Conservation (phyloP, 805 yeast genomes). For the Cyberlindnera suaveolens region DNA sequence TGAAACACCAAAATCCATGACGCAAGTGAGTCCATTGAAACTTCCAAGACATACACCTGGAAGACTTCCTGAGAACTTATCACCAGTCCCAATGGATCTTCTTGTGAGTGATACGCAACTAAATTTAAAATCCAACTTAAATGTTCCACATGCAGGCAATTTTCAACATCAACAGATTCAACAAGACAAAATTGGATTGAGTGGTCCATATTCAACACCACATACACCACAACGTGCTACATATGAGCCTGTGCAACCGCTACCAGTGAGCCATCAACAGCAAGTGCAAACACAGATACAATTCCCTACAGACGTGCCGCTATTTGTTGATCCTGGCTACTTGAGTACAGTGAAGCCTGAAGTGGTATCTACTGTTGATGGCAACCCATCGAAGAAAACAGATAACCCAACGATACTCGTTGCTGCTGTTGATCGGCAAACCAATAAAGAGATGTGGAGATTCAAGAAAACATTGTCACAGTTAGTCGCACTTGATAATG, state of each 20-base stretch:
- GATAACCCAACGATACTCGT: constrained; percentile 60
- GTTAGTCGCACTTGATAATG: constrained; percentile 54
- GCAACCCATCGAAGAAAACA: constrained; percentile 33
- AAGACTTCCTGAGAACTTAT: too few species aligned
- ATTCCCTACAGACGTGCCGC: constrained; percentile 32
- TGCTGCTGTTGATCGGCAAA: constrained; percentile 54
- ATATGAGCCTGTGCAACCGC: neutral
- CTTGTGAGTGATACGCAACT: constrained; percentile 1
- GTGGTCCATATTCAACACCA: constrained; percentile 1
- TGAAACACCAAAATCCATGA: constrained; percentile 2
- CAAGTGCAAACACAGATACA: neutral
- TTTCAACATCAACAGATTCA: constrained; percentile 8
- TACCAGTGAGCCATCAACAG: neutral
- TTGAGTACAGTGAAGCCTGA: constrained; percentile 43
- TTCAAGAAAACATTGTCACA: constrained; percentile 59
- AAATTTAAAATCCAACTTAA: constrained; percentile 9
- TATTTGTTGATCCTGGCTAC: constrained; percentile 56
- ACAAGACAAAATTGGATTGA: constrained; percentile 8
- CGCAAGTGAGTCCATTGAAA: constrained; percentile 9
- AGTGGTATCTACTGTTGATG: constrained; percentile 42
- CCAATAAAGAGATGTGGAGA: constrained; percentile 67
- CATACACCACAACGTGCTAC: neutral
- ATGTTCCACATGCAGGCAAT: constrained; percentile 11
- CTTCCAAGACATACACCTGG: neutral
- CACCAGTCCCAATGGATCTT: too few species aligned